Evolutionary conservation across 2,329 filamentous ascomycete genomes (phyloP), one percentile per base, ranked within the genome.

Genomic region (Thermochaetoides dissita): DNA sequence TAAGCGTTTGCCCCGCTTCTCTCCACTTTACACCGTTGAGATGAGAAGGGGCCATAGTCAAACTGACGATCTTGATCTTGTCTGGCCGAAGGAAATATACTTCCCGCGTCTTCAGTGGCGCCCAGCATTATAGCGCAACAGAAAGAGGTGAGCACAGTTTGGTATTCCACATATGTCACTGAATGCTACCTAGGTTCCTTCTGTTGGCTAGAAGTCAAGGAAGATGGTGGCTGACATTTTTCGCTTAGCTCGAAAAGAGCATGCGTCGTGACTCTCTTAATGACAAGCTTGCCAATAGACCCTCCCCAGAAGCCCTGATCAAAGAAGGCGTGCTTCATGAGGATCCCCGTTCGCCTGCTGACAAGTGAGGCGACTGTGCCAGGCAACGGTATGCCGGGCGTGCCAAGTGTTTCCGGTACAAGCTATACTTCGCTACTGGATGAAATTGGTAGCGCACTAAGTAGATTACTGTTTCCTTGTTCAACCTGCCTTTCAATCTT

Each of bases 211-310:
- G 17, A 24, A 24, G 17, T 7, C 34, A n/a, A 35, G 10, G 2
- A n/a, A 35, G 10, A 35, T 35, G 7, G 34, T 35, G 7, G 9
- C n/a, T 35, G 34, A 11, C 9, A 8, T 11, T 10, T 11, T 12
- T 10, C 28, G 36, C 9, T 12, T 37, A 74, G 66, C 77, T 95
- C 35, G 77, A 87, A 62, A 86, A 80, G 59, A 81, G 86, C 61
- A 94, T 95, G 87, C 76, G 82, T 10, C 82, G 79, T 46, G 84
- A 94, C 60, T 81, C 73, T 42, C 71, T 95, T 48, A 91, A 94
- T 61, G 86, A 93, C 56, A 88, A 88, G 61, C 77, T 95, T 48
- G 74, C 81, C 55, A 72, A 81, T 53, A 74, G 88, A 12, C 88
- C 88, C 1, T 70, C 74, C 32, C 81, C 84, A 8, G 84, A 87